phyloP scores from a whole-genome alignment of 2,329 filamentous ascomycete genomes.

The Penicillium sp. region DNA sequence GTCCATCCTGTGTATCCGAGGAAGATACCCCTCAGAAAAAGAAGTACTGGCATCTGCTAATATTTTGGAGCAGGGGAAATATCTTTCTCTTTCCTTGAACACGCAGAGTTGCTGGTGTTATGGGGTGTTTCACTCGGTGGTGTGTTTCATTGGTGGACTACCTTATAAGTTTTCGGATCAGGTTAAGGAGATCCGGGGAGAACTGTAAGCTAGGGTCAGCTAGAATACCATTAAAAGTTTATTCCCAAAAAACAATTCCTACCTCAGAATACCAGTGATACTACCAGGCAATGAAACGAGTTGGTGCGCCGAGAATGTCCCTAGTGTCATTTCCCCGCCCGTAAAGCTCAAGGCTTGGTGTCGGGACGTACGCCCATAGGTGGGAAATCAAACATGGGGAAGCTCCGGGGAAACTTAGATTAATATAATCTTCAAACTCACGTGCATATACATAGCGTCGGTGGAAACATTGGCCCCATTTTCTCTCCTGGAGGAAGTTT shows the following conservation, averaged over 20 bases:
- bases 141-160: no score
- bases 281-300: conserved; percentile 94
- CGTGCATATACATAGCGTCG: background rate
- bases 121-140: no score
- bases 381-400: conserved; percentile 10
- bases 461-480: no score
- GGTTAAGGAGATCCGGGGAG: conserved; percentile 87
- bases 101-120: no score
- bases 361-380: conserved; percentile 7
- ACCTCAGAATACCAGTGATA: conserved; percentile 99
- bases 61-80: no score
- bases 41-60: no score
- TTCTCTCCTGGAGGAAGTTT: no score
- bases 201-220: conserved; percentile 60
- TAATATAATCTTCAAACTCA: background rate
- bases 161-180: conserved; percentile 91
- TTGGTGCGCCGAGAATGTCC: conserved; percentile 79
- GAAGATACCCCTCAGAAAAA: no score
- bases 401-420: conserved; percentile 4
- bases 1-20: no score
- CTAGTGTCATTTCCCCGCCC: conserved; percentile 64
- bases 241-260: conserved; percentile 26
- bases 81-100: no score
- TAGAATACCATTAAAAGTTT: background rate
- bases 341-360: background rate